Evolutionary conservation across 306 rosid species (phyloP).

Genomic region (Ochetophila trinervis): DNA sequence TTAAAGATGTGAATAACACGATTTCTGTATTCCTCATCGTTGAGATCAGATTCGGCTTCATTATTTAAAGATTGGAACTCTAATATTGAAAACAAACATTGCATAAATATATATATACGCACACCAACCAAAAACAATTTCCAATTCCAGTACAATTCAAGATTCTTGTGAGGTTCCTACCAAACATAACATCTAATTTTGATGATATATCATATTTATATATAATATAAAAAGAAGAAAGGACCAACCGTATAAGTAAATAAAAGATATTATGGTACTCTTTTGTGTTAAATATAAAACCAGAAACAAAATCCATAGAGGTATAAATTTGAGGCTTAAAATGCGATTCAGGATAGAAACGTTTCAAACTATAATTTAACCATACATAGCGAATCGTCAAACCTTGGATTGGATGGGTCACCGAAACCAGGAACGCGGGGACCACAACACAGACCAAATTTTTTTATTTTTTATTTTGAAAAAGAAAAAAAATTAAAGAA

Average conservation of each 20-base stretch:
- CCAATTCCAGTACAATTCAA: conserved; percentile 11
- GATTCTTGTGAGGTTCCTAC: conserved; percentile 13
- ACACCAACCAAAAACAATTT: not conserved
- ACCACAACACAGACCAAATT: conserved; percentile 1
- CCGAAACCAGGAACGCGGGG: not conserved
- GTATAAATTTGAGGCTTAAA: not conserved
- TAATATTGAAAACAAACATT: not conserved
- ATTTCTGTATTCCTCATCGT: conserved; percentile 1
- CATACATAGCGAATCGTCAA: not conserved
- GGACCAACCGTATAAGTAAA: not conserved
- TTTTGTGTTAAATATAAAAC: not conserved
- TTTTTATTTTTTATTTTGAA: not conserved
- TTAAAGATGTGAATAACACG: not conserved
- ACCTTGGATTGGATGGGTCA: conserved; percentile 2
- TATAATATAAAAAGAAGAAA: not conserved
- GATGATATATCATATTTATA: not conserved
- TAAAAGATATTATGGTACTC: not conserved
- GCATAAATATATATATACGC: not conserved
- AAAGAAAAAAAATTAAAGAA: not conserved
- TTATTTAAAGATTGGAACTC: not conserved
- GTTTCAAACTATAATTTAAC: conserved; percentile 7
- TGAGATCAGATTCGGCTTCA: conserved; percentile 5
- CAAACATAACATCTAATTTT: conserved; percentile 19
- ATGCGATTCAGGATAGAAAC: not conserved
- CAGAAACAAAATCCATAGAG: not conserved